These are phyloP conservation scores for Jacaranda copaia DNA, from an alignment of 257 asterid genomes.

Conservation along the genomic window DNA sequence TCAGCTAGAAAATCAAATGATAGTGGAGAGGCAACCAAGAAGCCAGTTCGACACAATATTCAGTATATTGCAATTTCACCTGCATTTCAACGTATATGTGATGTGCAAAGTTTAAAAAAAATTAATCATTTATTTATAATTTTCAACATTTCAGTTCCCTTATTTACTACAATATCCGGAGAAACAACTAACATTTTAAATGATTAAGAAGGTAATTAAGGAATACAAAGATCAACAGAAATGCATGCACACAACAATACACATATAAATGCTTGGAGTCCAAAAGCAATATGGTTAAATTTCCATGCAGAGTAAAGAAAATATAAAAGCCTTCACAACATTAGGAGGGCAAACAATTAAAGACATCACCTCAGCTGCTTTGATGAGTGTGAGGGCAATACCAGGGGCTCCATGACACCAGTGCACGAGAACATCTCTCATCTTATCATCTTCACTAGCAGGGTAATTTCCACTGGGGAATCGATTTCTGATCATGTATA, in stretches of 20 bases:
- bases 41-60: background rate
- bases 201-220: background rate
- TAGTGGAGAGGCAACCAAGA: background rate
- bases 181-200: background rate
- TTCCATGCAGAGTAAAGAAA: too few relatives aligned
- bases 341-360: background rate
- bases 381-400: conserved; percentile 67
- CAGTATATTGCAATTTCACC: background rate
- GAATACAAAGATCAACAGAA: background rate
- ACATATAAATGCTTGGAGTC: background rate
- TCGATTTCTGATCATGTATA: conserved; percentile 64
- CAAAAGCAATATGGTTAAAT: too few relatives aligned
- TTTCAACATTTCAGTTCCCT: background rate
- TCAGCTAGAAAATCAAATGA: background rate
- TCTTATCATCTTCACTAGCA: conserved; percentile 61
- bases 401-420: conserved; percentile 96
- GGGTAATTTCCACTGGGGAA: conserved; percentile 77
- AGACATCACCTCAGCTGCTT: conserved; percentile 72
- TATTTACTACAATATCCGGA: background rate
- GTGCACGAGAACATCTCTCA: conserved; percentile 66
- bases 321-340: background rate
- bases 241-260: background rate
- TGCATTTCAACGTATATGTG: background rate
- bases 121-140: background rate
- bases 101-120: too few relatives aligned